Base-by-base conservation (phyloP, 208 protist species). In the Leishmania tarentolae region DNA sequence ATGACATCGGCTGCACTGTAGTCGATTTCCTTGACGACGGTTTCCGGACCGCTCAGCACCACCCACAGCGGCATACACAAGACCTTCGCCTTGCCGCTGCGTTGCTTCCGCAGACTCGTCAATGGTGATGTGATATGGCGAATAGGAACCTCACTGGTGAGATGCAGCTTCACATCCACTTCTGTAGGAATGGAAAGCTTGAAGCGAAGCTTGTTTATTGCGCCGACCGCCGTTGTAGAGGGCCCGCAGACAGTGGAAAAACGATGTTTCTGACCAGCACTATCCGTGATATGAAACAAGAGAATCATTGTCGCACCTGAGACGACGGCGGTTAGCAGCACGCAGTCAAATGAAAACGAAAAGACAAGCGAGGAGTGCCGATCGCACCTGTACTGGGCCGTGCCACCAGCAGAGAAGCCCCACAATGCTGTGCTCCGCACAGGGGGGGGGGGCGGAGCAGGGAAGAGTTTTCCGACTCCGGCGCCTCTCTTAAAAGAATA, bases 81-180 rank as follows among this genome's bases (percentile, higher is more conserved):
- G 40, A 86, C 84, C 75, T 87, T 80, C 50, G 81, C 66, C 31
- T 74, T 74, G 19, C 88, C 85, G 4, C 83, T 79, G 31, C 85
- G 88, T 61, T 89, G 88, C 78, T 91, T 91, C 5, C 85, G 84
- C 31, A 91, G 85, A 37, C 81, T 86, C 2, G 88, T 87, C 75
- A 91, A 79, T 0, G 88, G 88, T 19, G 84, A 82, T 3, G 85
- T 89, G 0, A 87, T 31, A 69, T 91, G 84, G 3, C 83, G 84
- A 59, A 91, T 89, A 2, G 80, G 79, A 3, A 89, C 81, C 19
- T 85, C 79, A 44, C 86, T 88, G 42, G 87, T 79, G 11, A 89
- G 79, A n/a, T 81, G 80, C 65, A 91, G 35, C 46, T 85, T 76
- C n/a, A 91, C 76, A 35, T 72, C 71, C n/a, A 91, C 85, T 13